Conservation (phyloP, 768 basidiomycete genomes). For the Phaeotremella skinneri region DNA sequence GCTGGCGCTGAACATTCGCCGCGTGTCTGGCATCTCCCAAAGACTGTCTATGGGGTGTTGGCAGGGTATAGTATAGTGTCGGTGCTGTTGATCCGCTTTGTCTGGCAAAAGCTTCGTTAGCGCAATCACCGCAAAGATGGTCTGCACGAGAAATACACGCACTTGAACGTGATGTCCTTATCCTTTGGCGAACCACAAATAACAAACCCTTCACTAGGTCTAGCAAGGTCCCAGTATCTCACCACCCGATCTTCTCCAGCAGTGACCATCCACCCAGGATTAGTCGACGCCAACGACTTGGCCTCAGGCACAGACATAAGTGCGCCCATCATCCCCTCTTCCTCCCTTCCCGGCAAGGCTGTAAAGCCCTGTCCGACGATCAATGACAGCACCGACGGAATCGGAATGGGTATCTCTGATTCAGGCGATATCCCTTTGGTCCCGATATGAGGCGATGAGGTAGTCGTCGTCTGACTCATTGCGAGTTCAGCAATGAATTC, state of each 20-base stretch:
- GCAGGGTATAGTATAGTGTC: slow-evolving; percentile 40
- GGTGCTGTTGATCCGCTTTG: slow-evolving; percentile 44
- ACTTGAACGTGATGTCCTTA: slow-evolving; percentile 74
- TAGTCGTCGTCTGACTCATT: slow-evolving; percentile 11
- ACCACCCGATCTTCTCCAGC: slow-evolving; percentile 89
- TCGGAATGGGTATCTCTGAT: background rate
- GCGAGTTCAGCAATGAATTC: slow-evolving; percentile 25
- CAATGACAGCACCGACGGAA: slow-evolving; percentile 22
- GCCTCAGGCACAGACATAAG: slow-evolving; percentile 55
- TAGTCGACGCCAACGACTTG: slow-evolving; percentile 23
- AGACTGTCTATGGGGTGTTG: slow-evolving; percentile 39
- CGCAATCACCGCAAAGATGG: background rate
- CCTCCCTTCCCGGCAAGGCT: slow-evolving; percentile 24
- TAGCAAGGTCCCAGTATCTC: slow-evolving; percentile 80
- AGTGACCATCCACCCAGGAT: slow-evolving; percentile 73
- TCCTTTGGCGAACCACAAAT: slow-evolving; percentile 77
- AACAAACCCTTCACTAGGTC: slow-evolving; percentile 69
- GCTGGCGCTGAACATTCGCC: slow-evolving; percentile 69
- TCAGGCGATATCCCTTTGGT: background rate
- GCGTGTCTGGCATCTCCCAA: slow-evolving; percentile 56
- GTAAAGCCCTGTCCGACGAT: slow-evolving; percentile 27
- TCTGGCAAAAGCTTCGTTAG: background rate
- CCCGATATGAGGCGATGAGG: background rate
- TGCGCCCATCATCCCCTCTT: slow-evolving; percentile 55
- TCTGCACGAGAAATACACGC: background rate